phyloP scores from a whole-genome alignment of 305 asterid genomes.

The Striga hermonthica region DNA sequence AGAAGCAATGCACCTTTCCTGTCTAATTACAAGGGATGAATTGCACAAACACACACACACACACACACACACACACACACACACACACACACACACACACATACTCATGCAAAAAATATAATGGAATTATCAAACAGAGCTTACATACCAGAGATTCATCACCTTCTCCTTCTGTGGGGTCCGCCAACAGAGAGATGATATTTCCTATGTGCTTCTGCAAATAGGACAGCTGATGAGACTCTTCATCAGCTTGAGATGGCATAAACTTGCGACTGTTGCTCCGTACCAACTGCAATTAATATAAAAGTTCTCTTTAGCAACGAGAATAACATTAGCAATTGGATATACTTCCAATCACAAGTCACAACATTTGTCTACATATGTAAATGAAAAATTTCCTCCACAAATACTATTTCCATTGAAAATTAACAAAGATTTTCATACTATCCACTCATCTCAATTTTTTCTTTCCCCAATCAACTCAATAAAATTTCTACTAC shows the following conservation, averaged over 20 bases:
- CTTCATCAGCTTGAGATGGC: constrained; percentile 97
- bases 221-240: constrained; percentile 96
- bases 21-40: constrained; percentile 1
- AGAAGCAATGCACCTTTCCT: constrained; percentile 1
- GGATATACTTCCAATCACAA: too few relatives aligned
- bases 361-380: too few relatives aligned
- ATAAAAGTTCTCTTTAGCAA: background rate
- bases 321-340: constrained; percentile 11
- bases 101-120: constrained; percentile 17
- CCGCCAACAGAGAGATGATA: constrained; percentile 85
- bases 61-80: too few relatives aligned
- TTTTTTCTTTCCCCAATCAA: too few relatives aligned
- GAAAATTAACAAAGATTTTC: too few relatives aligned
- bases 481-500: too few relatives aligned
- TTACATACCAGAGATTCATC: constrained; percentile 75
- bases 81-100: too few relatives aligned
- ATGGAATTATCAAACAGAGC: constrained; percentile 14
- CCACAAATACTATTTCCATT: too few relatives aligned
- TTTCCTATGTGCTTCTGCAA: constrained; percentile 88
- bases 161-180: constrained; percentile 67
- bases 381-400: too few relatives aligned
- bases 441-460: too few relatives aligned
- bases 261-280: constrained; percentile 89
- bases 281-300: constrained; percentile 74
- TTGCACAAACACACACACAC: too few relatives aligned